Evolutionary conservation across 306 rosid species (phyloP), one percentile per base, ranked within the genome.

Genomic region (Vachellia collinsii): DNA sequence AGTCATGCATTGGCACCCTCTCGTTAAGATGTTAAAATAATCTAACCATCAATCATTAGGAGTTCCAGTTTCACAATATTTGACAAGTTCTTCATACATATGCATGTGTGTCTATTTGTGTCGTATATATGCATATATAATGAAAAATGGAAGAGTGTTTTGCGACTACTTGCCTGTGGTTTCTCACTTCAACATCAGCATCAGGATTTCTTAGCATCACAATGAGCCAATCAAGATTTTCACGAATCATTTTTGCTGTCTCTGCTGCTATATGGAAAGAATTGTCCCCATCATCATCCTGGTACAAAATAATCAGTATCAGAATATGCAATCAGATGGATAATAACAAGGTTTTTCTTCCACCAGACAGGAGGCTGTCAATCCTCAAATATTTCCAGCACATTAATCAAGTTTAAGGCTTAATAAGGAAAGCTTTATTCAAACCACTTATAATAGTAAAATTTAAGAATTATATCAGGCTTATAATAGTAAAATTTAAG

Each of bases 221-320:
- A 87, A 95, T 87, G 75, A 95, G 98, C 98, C 99, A 95, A 53
- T 87, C 94, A 81, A 95, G 91, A 89, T 95, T 95, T 87, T 95
- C 99, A 73, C 98, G 97, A 67, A 93, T 90, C 99, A 93, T 95
- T 88, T 84, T 95, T 61, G 97, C 92, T 48, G 99, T 92, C 77
- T 95, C 98, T 43, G 97, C 98, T 64, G 97, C 98, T 83, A 95
- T 93, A 83, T 95, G 99, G 80, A 95, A 91, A 81, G 99, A 96
- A 83, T 89, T 95, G 72, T 95, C 96, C 70, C 98, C 99, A 82
- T 95, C 99, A 63, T 93, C 99, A 83, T 93, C 96, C 99, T 95
- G 88, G 76, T 61, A 83, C 51, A 68, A 61, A 62, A 79, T 53
- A 53, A 68, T 64, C 78, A 80, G 44, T 25, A 74, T 86, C 76